Percentiles rank a stretch among this genome's conserved stretches.
phyloP scores from a whole-genome alignment of 352 stramenopile genomes.

The Phytophthora agathidicida region DNA sequence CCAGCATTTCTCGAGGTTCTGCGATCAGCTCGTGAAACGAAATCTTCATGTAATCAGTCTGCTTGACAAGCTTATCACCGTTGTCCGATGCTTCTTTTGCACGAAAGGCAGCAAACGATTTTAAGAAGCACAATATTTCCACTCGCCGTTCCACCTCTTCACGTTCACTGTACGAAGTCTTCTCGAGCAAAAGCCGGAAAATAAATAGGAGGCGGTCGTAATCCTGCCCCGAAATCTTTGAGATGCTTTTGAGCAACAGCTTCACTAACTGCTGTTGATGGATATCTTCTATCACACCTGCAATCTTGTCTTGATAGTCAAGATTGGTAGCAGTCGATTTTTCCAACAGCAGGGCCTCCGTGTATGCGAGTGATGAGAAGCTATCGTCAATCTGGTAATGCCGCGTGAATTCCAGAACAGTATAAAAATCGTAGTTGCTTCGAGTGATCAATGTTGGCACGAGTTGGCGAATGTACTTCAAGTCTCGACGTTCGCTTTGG shows the following conservation, averaged over 20 bases:
- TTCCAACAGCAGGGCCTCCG: constrained; percentile 63
- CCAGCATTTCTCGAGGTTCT: constrained; percentile 63
- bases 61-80: background rate
- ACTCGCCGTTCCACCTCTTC: constrained; percentile 69
- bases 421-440: constrained; percentile 84
- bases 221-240: constrained; percentile 55
- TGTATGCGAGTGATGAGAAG: constrained; percentile 70
- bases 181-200: constrained; percentile 69
- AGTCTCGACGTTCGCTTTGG: constrained; percentile 66
- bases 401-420: constrained; percentile 78
- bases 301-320: constrained; percentile 82
- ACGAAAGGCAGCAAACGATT: constrained; percentile 34
- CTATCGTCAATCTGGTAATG: constrained; percentile 88
- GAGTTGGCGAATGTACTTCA: constrained; percentile 70
- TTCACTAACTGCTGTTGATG: constrained; percentile 69
- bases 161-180: constrained; percentile 57
- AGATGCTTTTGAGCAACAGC: constrained; percentile 63
- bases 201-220: constrained; percentile 80
- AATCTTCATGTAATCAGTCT: constrained; percentile 11
- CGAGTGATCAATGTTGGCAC: constrained; percentile 66
- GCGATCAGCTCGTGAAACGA: constrained; percentile 77
- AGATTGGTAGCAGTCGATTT: constrained; percentile 26
- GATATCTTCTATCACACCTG: constrained; percentile 79
- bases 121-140: constrained; percentile 63
- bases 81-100: background rate